Base-by-base conservation (phyloP, 2,329 filamentous ascomycete species). In the Scedosporium apiospermum region DNA sequence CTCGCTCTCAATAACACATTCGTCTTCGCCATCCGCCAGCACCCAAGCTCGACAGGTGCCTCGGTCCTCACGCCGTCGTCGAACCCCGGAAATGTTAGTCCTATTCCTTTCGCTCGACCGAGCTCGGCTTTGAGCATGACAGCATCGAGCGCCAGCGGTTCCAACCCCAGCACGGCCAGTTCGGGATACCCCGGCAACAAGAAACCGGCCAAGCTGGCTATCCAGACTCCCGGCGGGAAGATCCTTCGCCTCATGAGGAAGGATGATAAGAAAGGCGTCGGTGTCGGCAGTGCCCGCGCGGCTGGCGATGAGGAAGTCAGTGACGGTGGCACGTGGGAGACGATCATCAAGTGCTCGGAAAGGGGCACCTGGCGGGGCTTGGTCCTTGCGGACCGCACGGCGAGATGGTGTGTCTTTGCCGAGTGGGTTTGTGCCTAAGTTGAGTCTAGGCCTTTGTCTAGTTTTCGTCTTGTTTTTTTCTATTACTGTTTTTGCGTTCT, bases 1-100 rank as follows among this genome's bases (percentile, higher is more conserved):
- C 80, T 99, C 30, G 93, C 91, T 1, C 81, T 96, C 63, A 97
- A 98, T 78, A 98, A 99, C 72, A 99, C 95, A 0, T 99, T 97
- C 71, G 93, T 99, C 30, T 99, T 99, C 74, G 90, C 90, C 61
- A 89, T 99, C 65, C 90, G 95, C 57, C 95, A 99, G 71, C 93
- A 99, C 71, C 90, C 93, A 0, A 81, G 78, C 72, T 88, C 91
- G 27, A 58, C 62, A 6, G 61, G 67, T 2, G 69, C 71, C 30
- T 77, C 74, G 27, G 69, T 69, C 1, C 71, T 80, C 65, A 78
- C 78, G 9, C 77, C 80, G 4, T 74, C 78, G 5, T 79, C 77
- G 58, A 80, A 81, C 65, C 75, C 77, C 2, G 78, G 80, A 6
- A 74, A 72, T 30, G 73, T 77, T 9, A 83, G 81, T 64, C 87